Conservation (phyloP, 805 yeast genomes). For the Cyberlindnera mississippiensis region DNA sequence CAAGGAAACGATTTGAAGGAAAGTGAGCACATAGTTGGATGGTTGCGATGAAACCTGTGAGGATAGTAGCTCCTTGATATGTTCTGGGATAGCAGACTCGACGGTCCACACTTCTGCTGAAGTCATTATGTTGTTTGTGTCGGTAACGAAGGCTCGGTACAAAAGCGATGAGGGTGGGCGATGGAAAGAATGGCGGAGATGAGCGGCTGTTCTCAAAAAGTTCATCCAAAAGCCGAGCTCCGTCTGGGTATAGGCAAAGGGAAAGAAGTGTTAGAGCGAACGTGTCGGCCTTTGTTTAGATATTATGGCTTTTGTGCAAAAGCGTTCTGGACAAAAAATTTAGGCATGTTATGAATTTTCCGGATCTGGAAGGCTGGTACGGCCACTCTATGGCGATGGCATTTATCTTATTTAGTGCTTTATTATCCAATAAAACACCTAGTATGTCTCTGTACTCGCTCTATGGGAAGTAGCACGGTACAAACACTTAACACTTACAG, state of each 20-base stretch:
- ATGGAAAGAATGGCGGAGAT: neutral
- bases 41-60: conserved; percentile 18
- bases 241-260: neutral
- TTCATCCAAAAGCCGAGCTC: neutral
- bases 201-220: neutral
- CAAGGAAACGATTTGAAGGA: conserved; percentile 61
- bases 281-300: neutral
- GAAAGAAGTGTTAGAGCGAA: neutral
- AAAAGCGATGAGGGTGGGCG: neutral
- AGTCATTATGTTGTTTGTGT: conserved; percentile 8
- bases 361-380: neutral
- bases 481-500: too few relatives aligned
- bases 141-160: neutral
- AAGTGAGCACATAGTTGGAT: conserved; percentile 50
- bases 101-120: conserved; percentile 45
- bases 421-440: too few relatives aligned
- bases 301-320: neutral
- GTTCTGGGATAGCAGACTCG: conserved; percentile 47
- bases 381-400: neutral
- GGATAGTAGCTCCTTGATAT: conserved; percentile 36
- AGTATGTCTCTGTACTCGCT: too few relatives aligned
- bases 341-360: conserved; percentile 2
- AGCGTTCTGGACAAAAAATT: neutral
- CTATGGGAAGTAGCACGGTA: too few relatives aligned
- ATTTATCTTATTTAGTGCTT: too few relatives aligned